Percentiles rank a stretch among this genome's conserved stretches.
These are phyloP conservation scores for Trichosanthes cucumerina DNA, from an alignment of 306 rosid species.

Conservation along the genomic window DNA sequence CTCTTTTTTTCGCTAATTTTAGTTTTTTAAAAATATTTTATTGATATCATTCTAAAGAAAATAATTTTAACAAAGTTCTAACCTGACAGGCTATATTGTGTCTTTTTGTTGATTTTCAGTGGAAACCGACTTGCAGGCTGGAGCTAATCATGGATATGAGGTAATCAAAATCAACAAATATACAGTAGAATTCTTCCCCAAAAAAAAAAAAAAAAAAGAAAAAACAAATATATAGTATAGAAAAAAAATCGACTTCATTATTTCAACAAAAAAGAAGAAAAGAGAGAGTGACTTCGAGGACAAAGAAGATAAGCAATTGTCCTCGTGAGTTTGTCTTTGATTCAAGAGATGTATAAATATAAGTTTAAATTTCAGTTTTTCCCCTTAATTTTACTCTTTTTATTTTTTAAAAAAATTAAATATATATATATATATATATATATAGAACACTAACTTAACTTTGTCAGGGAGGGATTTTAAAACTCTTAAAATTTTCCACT, in stretches of 20 bases:
- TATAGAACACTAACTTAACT: not conserved
- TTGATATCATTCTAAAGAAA: too few species aligned
- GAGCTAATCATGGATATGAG: constrained; percentile 68
- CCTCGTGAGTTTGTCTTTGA: not conserved
- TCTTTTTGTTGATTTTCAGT: constrained; percentile 23
- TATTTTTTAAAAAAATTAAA: too few species aligned
- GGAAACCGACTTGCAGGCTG: constrained; percentile 97
- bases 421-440: too few species aligned
- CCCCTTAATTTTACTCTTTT: too few species aligned
- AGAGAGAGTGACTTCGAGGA: not conserved
- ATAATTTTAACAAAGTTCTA: not conserved
- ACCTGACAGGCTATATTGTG: not conserved
- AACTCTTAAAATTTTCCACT: not conserved
- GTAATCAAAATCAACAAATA: constrained; percentile 19
- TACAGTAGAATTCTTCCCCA: too few species aligned
- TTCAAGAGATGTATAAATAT: not conserved
- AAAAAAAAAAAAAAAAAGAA: too few species aligned
- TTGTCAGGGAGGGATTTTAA: too few species aligned
- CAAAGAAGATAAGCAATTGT: not conserved
- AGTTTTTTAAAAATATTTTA: not conserved
- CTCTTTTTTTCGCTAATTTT: too few species aligned
- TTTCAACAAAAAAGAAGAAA: too few species aligned
- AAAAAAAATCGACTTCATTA: too few species aligned
- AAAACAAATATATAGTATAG: too few species aligned
- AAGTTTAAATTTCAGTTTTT: too few species aligned